Conservation (phyloP, 2,329 filamentous ascomycete species). For the Ustilaginoidea virens region DNA sequence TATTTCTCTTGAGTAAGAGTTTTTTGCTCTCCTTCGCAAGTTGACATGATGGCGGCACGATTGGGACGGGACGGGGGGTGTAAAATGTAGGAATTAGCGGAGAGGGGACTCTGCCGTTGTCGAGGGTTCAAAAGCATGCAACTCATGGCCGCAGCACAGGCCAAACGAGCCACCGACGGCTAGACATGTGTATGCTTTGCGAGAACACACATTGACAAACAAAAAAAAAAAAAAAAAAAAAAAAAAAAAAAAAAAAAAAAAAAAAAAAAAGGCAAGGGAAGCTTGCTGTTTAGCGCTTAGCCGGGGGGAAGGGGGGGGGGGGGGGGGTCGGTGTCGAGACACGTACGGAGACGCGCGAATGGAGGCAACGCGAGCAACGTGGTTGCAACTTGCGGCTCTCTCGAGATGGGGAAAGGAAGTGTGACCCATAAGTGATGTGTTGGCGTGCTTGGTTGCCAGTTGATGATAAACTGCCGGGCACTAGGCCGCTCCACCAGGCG, state of each 20-base stretch:
- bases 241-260: too few relatives aligned
- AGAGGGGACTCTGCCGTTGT: slow-evolving; percentile 1
- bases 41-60: background rate
- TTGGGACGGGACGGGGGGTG: slow-evolving; percentile 1
- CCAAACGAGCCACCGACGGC: slow-evolving; percentile 37
- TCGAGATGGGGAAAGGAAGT: slow-evolving; percentile 23
- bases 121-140: slow-evolving; percentile 1
- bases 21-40: too few relatives aligned
- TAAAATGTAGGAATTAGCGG: background rate
- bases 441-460: slow-evolving; percentile 80
- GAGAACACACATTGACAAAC: slow-evolving; percentile 11
- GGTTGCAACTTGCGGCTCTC: slow-evolving; percentile 57
- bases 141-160: slow-evolving; percentile 16
- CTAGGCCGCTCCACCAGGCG: slow-evolving; percentile 47
- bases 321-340: too few relatives aligned
- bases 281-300: slow-evolving; percentile 33
- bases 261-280: too few relatives aligned
- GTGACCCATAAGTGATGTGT: slow-evolving; percentile 73
- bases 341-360: slow-evolving; percentile 18
- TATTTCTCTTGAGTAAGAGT: too few relatives aligned
- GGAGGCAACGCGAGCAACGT: slow-evolving; percentile 39
- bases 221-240: too few relatives aligned
- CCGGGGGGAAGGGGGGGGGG: too few relatives aligned
- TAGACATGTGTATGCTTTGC: slow-evolving; percentile 46
- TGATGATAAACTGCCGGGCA: slow-evolving; percentile 45